phyloP scores from a whole-genome alignment of 2,329 filamentous ascomycete genomes.

The Claviceps sp. region DNA sequence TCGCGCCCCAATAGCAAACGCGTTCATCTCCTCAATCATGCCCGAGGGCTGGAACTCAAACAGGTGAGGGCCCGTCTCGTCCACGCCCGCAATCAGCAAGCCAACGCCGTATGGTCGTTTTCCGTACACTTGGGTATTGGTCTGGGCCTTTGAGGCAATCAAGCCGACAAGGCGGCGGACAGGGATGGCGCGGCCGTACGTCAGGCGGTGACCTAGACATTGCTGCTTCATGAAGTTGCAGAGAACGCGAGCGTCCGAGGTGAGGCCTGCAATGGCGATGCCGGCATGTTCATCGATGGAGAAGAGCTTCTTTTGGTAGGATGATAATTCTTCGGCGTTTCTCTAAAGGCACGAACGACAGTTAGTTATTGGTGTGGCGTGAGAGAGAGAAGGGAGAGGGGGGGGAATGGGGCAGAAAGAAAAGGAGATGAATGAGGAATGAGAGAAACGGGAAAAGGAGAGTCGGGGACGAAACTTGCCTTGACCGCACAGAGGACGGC shows the following conservation, averaged over 20 bases:
- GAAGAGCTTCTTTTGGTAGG: constrained; percentile 99
- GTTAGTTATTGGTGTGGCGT: not conserved
- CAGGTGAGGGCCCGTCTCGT: constrained; percentile 85
- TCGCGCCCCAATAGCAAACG: constrained; percentile 88
- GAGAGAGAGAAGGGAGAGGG: not conserved
- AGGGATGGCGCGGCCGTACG: constrained; percentile 87
- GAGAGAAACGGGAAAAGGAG: not conserved
- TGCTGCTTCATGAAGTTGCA: constrained; percentile 99
- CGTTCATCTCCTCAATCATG: constrained; percentile 93
- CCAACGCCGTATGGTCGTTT: constrained; percentile 94
- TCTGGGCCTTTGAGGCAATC: constrained; percentile 93
- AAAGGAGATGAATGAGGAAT: not conserved
- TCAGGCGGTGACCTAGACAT: constrained; percentile 87
- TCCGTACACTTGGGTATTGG: constrained; percentile 95
- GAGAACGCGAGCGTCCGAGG: constrained; percentile 93
- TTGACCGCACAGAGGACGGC: constrained; percentile 92
- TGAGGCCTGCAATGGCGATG: constrained; percentile 89
- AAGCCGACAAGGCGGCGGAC: constrained; percentile 78
- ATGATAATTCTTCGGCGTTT: constrained; percentile 97
- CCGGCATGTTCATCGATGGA: constrained; percentile 90
- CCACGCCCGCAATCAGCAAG: constrained; percentile 81
- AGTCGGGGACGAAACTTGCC: constrained; percentile 35
- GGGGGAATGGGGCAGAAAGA: not conserved
- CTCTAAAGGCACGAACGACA: constrained; percentile 41
- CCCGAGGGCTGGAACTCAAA: constrained; percentile 97